Base-by-base conservation (phyloP, 2,329 filamentous ascomycete species). In the Bipolaris gigantea region DNA sequence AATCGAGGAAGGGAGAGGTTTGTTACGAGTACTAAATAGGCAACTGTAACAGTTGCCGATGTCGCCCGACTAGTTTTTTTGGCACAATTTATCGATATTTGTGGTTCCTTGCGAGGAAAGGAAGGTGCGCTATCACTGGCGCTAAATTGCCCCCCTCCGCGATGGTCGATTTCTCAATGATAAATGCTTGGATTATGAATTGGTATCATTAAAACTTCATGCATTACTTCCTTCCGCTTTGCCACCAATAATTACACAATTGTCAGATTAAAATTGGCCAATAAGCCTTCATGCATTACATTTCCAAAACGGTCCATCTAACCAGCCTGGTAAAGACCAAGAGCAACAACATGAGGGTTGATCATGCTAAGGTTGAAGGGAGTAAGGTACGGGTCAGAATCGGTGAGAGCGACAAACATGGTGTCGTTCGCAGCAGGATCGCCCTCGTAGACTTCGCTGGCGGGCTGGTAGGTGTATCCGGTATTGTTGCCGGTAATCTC, bases 311-410 rank as follows among this genome's bases (percentile, higher is more conserved):
- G 23, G 11, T 38, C 80, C 33, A 40, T 52, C 80, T 80, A 94
- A 61, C 90, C 90, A 64, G 89, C 86, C 76, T 91, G 88, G 73
- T 92, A 94, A 34, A 94, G 69, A 48, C 84, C 87, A 49, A 92
- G 79, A 19, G 90, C 89, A 51, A 85, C 83, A 33, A 94, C 86
- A 64, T 92, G 89, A 0, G 89, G 85, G 60, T 94, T 93, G 18
- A 93, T 79, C 79, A 84, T 80, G 21, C 79, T 83, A 55, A 93
- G 54, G 68, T 94, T 94, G 73, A 90, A 93, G 0, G 89, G 87
- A 7, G 89, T 92, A 2, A 92, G 80, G 56, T 79, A 85, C 0
- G 86, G 61, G 60, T 92, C 82, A 0, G 73, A 69, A 64, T 93
- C 89, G 0, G 89, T 93, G 10, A 96, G 69, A 0, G 85, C 88